phyloP scores from a whole-genome alignment of 2,329 filamentous ascomycete genomes.

The Nemania sp. region DNA sequence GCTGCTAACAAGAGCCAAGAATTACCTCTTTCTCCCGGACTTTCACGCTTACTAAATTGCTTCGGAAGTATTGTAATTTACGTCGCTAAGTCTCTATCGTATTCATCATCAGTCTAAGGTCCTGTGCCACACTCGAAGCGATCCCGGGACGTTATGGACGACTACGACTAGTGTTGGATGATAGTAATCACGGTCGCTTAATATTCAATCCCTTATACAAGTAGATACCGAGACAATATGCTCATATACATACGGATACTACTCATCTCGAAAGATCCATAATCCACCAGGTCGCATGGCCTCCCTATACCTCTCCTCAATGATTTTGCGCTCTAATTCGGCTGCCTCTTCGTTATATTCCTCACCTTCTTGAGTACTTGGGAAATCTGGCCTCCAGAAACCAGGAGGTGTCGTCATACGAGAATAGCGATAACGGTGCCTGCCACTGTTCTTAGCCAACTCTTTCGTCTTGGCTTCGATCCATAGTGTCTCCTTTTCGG shows the following conservation, averaged over 20 bases:
- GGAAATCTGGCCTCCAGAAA: constrained; percentile 93
- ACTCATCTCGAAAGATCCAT: constrained; percentile 88
- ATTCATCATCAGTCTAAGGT: too few relatives aligned
- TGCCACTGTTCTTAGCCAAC: constrained; percentile 80
- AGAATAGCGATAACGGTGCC: constrained; percentile 79
- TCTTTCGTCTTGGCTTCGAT: constrained; percentile 80
- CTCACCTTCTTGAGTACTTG: constrained; percentile 83
- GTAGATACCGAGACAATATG: neutral
- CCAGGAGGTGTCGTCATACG: constrained; percentile 81
- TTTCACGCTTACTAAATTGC: too few relatives aligned
- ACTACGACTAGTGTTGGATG: neutral
- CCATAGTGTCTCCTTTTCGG: constrained; percentile 75
- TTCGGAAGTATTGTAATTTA: too few relatives aligned
- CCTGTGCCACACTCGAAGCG: too few relatives aligned
- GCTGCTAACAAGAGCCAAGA: too few relatives aligned
- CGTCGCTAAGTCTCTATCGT: too few relatives aligned
- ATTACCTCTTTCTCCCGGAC: too few relatives aligned
- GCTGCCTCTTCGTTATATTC: constrained; percentile 73
- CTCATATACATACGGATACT: constrained; percentile 27
- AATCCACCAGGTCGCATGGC: constrained; percentile 80
- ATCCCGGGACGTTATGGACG: too few relatives aligned
- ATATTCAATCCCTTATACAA: too few relatives aligned
- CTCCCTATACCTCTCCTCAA: constrained; percentile 82
- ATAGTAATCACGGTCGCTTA: too few relatives aligned
- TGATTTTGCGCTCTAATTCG: constrained; percentile 70